These are phyloP conservation scores for Brassica incana DNA, from an alignment of 345 rosid genomes.

Conservation along the genomic window DNA sequence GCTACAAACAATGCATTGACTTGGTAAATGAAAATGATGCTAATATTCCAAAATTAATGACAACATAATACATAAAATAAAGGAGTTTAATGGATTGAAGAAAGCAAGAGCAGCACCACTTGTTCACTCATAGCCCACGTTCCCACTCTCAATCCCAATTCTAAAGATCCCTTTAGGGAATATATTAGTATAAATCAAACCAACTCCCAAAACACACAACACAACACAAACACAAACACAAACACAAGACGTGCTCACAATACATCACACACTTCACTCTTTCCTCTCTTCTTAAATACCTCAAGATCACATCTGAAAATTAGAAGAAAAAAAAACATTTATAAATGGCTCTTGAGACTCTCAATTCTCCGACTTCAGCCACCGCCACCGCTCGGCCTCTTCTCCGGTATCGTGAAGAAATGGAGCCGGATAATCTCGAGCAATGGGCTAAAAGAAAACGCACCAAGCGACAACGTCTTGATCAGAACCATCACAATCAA, in stretches of 20 bases:
- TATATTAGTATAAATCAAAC: conserved; percentile 19
- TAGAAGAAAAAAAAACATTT: neutral
- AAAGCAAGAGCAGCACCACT: conserved; percentile 45
- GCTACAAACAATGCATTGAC: conserved; percentile 33
- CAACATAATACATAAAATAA: conserved; percentile 24
- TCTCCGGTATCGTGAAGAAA: conserved; percentile 47
- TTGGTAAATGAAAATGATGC: neutral
- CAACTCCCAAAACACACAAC: conserved; percentile 11
- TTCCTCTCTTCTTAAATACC: conserved; percentile 19
- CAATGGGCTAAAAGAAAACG: conserved; percentile 86
- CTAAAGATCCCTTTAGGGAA: conserved; percentile 19
- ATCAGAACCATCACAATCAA: conserved; percentile 28
- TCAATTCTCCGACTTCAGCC: conserved; percentile 55
- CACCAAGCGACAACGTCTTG: conserved; percentile 68
- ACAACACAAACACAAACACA: conserved; percentile 10
- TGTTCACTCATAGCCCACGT: conserved; percentile 45
- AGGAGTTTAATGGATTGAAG: conserved; percentile 29
- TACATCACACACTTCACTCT: conserved; percentile 47
- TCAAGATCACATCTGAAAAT: neutral
- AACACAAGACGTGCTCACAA: conserved; percentile 42
- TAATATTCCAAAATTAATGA: conserved; percentile 22
- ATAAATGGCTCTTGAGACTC: conserved; percentile 56
- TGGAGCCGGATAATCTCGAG: conserved; percentile 48
- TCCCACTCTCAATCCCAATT: conserved; percentile 42
- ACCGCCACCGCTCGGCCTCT: conserved; percentile 41